A percentile compares a stretch with the other conserved stretches of the same genome.
phyloP scores from a whole-genome alignment of 108 stramenopile species.

The Nitzschia putrida region DNA sequence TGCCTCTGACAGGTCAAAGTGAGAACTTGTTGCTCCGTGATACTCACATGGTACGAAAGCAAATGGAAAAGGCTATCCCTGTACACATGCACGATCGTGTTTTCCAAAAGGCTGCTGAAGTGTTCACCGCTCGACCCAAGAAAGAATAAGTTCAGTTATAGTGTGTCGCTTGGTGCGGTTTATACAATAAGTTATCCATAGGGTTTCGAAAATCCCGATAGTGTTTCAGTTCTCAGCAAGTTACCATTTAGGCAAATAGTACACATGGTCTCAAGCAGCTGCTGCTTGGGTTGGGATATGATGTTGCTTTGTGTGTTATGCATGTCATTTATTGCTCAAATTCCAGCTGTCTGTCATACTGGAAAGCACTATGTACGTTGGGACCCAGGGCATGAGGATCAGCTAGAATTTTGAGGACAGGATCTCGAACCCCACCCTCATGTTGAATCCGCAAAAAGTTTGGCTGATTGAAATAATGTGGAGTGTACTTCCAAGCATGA shows the following conservation, averaged over 20 bases:
- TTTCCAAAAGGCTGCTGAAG: conserved; percentile 20
- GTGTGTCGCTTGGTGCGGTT: too few species aligned
- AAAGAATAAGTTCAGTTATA: conserved; percentile 3
- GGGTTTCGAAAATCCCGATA: too few species aligned
- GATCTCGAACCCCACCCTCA: conserved; percentile 35
- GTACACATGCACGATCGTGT: conserved; percentile 18
- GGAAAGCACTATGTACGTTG: conserved; percentile 26
- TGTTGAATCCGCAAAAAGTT: conserved; percentile 33
- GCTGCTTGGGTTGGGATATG: too few species aligned
- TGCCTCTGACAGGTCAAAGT: conserved; percentile 47
- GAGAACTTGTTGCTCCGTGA: conserved; percentile 54
- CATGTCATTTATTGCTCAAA: background rate
- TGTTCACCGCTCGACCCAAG: conserved; percentile 20
- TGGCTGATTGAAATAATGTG: conserved; percentile 12
- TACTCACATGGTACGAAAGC: conserved; percentile 26
- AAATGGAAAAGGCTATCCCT: conserved; percentile 28
- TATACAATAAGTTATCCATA: too few species aligned
- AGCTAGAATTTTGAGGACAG: conserved; percentile 25
- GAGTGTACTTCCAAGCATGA: conserved; percentile 29
- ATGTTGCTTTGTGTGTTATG: too few species aligned
- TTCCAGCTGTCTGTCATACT: conserved; percentile 28
- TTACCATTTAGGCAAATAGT: too few species aligned
- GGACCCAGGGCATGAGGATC: conserved; percentile 17
- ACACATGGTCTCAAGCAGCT: too few species aligned
- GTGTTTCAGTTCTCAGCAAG: too few species aligned